Base-by-base conservation (phyloP, 2,329 filamentous ascomycete species). In the Claviceps purpurea region DNA sequence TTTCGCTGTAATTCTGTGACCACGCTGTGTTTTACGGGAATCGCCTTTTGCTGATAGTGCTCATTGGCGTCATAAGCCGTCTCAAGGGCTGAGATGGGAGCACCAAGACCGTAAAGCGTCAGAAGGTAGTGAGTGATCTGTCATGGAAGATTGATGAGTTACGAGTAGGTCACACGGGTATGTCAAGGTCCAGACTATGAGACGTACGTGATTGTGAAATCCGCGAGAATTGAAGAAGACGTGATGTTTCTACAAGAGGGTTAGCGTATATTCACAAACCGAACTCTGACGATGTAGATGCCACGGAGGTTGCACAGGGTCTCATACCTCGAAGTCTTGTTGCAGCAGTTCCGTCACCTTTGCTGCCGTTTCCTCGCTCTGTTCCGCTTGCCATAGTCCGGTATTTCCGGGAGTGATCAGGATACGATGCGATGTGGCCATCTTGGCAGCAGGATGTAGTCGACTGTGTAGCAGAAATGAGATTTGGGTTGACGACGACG, bases 161-260 rank as follows among this genome's bases (percentile, higher is more conserved):
- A n/a, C n/a, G n/a, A n/a, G 47, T n/a, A 40, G 3, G 24, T 11
- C 13, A 10, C 10, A 26, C 6, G 10, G 26, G 18, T 14, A 5
- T 10, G 30, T 5, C 14, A 20, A 20, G 26, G 5, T 14, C 4
- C 26, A 8, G 4, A 18, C 39, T 26, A 4, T 49, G n/a, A 6
- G 5, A 18, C 48, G 20, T 69, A 76, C 87, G 61, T 95, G 89
- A 64, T 95, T 87, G 62, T 96, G 90, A 56, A 85, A 94, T 0
- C 85, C 84, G 1, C 66, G 62, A 0, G 75, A 55, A 55, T 93
- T 94, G 73, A 89, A 95, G 69, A 84, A 94, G 53, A 89, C 84
- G 62, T 95, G 86, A 59, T 89, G 79, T 16, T 59, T 59, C 67
- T 67, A 22, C 10, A n/a, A 14, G 3, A 11, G 18, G 42, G n/a